A percentile compares a stretch with the other conserved stretches of the same genome.
Conservation (phyloP, 2,329 filamentous ascomycete species). For the Dryadomyces quercivorus region DNA sequence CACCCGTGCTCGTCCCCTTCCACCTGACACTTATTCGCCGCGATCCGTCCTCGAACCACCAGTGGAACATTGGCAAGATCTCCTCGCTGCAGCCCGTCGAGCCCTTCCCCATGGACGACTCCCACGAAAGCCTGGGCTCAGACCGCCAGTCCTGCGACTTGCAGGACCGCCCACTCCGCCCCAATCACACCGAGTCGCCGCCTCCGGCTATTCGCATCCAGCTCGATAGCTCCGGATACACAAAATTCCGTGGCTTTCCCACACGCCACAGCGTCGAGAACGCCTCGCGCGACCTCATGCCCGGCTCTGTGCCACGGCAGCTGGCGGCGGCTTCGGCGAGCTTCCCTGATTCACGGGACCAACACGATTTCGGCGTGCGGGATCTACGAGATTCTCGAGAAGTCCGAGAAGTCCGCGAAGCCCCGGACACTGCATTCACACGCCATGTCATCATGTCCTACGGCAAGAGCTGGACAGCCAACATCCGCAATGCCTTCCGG, state of each 20-base stretch:
- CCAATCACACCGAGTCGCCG: neutral
- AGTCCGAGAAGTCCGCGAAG: neutral
- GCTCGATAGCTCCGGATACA: slow-evolving; percentile 43
- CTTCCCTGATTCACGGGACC: too few species aligned
- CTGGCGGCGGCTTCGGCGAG: neutral
- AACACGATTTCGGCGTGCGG: too few species aligned
- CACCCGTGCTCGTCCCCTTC: slow-evolving; percentile 28
- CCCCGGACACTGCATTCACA: slow-evolving; percentile 23
- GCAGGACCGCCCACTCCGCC: neutral
- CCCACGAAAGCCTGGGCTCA: neutral
- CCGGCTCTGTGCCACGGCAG: neutral
- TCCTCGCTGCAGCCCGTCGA: slow-evolving; percentile 33
- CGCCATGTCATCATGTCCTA: slow-evolving; percentile 48
- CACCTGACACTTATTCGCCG: slow-evolving; percentile 58
- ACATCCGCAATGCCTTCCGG: slow-evolving; percentile 33
- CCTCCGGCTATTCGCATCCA: slow-evolving; percentile 36
- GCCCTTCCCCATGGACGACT: neutral
- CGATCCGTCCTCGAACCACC: slow-evolving; percentile 53
- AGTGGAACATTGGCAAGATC: slow-evolving; percentile 66
- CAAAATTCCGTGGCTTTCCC: slow-evolving; percentile 42
- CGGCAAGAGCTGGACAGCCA: slow-evolving; percentile 34
- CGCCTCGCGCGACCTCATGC: neutral
- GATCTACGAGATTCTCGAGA: too few species aligned
- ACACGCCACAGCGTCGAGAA: slow-evolving; percentile 12
- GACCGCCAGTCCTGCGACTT: neutral